Conservation (phyloP, 306 rosid species). For the Oxytropis ochrocephala region DNA sequence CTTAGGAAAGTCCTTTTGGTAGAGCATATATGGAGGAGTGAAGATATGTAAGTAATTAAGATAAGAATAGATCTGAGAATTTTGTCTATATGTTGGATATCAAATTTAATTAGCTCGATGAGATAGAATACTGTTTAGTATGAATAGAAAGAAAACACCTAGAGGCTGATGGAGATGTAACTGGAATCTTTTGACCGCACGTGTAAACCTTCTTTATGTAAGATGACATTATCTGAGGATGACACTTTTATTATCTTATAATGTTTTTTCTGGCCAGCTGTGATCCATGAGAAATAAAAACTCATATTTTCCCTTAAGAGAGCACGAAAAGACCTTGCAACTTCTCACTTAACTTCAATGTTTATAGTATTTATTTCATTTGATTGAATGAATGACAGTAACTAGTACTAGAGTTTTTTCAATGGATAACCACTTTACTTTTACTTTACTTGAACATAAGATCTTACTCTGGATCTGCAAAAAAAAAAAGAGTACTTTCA, state of each 20-base stretch:
- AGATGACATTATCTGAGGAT: constrained; percentile 3
- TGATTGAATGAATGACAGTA: constrained; percentile 11
- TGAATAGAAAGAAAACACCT: constrained; percentile 25
- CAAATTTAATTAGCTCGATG: constrained; percentile 20
- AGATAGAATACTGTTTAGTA: constrained; percentile 15
- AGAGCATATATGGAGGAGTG: constrained; percentile 69
- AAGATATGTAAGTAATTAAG: constrained; percentile 31
- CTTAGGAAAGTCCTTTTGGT: constrained; percentile 44
- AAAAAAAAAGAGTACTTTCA: constrained; percentile 4
- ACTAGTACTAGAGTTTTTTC: constrained; percentile 1
- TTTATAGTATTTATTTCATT: constrained; percentile 11
- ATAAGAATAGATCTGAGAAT: not conserved
- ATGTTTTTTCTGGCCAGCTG: constrained; percentile 29
- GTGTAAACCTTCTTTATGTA: constrained; percentile 30
- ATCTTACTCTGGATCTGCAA: constrained; percentile 17
- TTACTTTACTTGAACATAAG: not conserved
- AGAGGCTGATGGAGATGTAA: constrained; percentile 41
- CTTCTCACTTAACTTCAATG: not conserved
- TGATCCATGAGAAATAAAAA: constrained; percentile 15
- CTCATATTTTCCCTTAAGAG: not conserved
- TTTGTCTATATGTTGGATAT: constrained; percentile 39
- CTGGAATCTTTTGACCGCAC: constrained; percentile 44
- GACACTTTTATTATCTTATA: constrained; percentile 24
- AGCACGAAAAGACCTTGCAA: constrained; percentile 18
- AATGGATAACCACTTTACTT: not conserved